Base-by-base conservation (phyloP, 2,329 filamentous ascomycete genomes). In the Sphaceloma murrayae region DNA sequence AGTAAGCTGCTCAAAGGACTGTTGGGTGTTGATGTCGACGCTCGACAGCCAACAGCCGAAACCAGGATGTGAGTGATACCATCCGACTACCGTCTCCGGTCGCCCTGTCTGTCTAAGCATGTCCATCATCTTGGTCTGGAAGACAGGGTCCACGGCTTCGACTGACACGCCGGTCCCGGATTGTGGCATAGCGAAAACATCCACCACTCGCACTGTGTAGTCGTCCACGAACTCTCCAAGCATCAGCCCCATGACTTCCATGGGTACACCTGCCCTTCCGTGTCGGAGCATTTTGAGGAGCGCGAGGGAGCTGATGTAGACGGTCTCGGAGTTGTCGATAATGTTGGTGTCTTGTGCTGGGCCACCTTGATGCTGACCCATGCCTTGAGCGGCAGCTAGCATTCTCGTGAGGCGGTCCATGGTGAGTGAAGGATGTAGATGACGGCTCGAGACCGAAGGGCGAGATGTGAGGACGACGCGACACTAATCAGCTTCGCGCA, bases 51-150 rank as follows among this genome's bases (percentile, higher is more conserved):
- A 98, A 74, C 91, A 98, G 56, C 91, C 91, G 62, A 98, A 98
- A 56, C 91, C 91, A 40, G 91, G 91, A 75, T 98, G 91, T 52
- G 91, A 96, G 68, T 98, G 91, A 68, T 98, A 98, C 91, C 91
- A 98, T 64, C 91, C 91, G 44, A 98, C 91, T 47, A 98, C 91
- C 0, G 88, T 89, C 66, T 98, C 91, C 48, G 88, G 88, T 63
- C 91, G 77, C 68, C 91, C 91, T 47, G 91, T 98, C 73, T 98
- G 91, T 59, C 85, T 77, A 62, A 98, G 72, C 91, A 98, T 96
- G 63, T 98, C 91, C 91, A 98, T 98, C 91, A 98, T 98, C 75
- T 95, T 98, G 59, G 87, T 95, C 70, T 98, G 91, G 66, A 98
- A 98, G 24, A 98, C 50, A 7, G 88, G 87, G 62, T 98, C 91